Evolutionary conservation across 2,329 filamentous ascomycete species (phyloP).

Genomic region (Clarireedia hainanense): DNA sequence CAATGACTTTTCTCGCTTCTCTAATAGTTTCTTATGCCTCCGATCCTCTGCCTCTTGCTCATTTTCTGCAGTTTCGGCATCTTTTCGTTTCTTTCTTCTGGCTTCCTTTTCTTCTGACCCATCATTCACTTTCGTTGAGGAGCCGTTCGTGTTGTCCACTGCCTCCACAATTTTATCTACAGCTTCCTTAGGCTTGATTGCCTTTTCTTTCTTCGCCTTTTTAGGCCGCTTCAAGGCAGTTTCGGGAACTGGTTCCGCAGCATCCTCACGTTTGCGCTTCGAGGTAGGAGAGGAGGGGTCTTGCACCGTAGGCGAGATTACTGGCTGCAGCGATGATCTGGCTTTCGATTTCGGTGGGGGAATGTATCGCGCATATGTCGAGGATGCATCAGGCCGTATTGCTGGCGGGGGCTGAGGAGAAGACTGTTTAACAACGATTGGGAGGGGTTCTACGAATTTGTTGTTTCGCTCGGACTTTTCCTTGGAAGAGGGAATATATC

Average conservation of each 20-base stretch:
- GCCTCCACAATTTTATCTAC: neutral
- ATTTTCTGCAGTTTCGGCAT: neutral
- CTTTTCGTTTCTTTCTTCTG: constrained; percentile 1
- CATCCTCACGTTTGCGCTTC: constrained; percentile 5
- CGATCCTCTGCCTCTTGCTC: constrained; percentile 11
- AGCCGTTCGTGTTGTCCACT: neutral
- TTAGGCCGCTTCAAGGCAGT: constrained; percentile 1
- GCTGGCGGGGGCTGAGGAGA: constrained; percentile 11
- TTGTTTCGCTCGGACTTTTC: constrained; percentile 10
- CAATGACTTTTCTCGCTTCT: constrained; percentile 48
- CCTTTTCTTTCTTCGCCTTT: constrained; percentile 14
- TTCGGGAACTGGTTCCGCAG: neutral
- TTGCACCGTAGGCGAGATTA: neutral
- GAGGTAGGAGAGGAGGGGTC: neutral
- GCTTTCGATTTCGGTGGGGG: constrained; percentile 20
- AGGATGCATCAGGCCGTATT: constrained; percentile 23
- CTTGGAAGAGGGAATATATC: constrained; percentile 26
- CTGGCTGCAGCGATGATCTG: neutral
- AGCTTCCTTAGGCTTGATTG: neutral
- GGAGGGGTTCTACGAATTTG: neutral
- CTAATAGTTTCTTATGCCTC: constrained; percentile 39
- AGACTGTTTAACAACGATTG: neutral
- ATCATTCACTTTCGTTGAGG: neutral
- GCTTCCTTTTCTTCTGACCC: neutral
- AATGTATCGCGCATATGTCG: constrained; percentile 27